phyloP scores from a whole-genome alignment of 2,329 filamentous ascomycete genomes.

The Aspergillus proliferans region DNA sequence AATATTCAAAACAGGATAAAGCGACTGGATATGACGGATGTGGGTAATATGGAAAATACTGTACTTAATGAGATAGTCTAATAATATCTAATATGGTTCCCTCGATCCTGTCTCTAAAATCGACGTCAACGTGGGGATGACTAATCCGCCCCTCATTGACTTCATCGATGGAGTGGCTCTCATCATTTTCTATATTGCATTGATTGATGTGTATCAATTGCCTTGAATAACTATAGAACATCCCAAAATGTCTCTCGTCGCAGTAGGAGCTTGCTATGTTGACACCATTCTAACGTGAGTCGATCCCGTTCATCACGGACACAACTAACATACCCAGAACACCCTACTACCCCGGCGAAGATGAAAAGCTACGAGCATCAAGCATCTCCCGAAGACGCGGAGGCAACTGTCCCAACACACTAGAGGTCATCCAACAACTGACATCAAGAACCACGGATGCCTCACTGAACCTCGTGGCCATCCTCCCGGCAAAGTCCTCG shows the following conservation, averaged over 20 bases:
- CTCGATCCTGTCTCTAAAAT: neutral
- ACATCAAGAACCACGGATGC: constrained; percentile 21
- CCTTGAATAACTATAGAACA: neutral
- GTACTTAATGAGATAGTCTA: no score
- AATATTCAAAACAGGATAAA: neutral
- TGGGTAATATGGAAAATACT: no score
- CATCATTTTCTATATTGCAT: no score
- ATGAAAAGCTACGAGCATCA: constrained; percentile 65
- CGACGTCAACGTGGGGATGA: constrained; percentile 10
- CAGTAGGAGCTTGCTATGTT: constrained; percentile 63
- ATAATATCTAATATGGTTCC: constrained; percentile 1
- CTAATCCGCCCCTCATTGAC: constrained; percentile 15
- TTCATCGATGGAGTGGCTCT: neutral
- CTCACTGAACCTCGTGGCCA: constrained; percentile 34
- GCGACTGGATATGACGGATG: no score
- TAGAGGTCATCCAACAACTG: constrained; percentile 65
- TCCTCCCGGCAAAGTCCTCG: constrained; percentile 51
- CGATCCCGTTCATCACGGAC: neutral
- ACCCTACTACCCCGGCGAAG: constrained; percentile 60
- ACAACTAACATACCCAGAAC: constrained; percentile 13
- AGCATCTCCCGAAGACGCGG: constrained; percentile 56
- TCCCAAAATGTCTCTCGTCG: constrained; percentile 51
- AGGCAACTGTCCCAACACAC: constrained; percentile 66
- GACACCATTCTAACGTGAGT: constrained; percentile 63
- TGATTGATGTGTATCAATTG: no score